A percentile compares a stretch with the other conserved stretches of the same genome.
Conservation (phyloP, 2,329 filamentous ascomycete species). For the Penicillium decumbens region DNA sequence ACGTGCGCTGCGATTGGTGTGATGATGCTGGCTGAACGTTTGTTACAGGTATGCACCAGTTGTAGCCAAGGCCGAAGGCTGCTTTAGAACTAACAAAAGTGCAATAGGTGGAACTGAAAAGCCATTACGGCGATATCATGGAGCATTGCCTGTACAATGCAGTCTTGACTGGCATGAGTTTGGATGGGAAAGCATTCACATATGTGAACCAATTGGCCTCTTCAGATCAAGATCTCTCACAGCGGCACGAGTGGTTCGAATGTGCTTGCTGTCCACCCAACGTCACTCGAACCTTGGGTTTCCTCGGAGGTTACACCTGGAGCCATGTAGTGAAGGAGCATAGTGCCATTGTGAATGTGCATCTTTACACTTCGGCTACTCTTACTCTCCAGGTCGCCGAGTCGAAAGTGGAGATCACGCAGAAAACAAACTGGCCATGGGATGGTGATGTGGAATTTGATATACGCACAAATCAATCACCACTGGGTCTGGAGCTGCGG, state of each 20-base stretch:
- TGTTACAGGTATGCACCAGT: conserved; percentile 45
- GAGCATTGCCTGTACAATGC: conserved; percentile 59
- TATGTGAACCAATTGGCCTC: conserved; percentile 60
- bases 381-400: conserved; percentile 28
- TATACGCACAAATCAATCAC: conserved; percentile 28
- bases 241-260: conserved; percentile 55
- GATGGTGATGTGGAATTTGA: conserved; percentile 49
- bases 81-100: not conserved
- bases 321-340: conserved; percentile 30
- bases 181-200: conserved; percentile 55
- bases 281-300: conserved; percentile 53
- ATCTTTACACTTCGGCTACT: conserved; percentile 53
- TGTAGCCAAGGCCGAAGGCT: not conserved
- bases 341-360: conserved; percentile 47
- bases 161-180: conserved; percentile 55
- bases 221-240: conserved; percentile 48
- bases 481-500: conserved; percentile 40
- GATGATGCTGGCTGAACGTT: conserved; percentile 57
- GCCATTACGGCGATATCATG: conserved; percentile 55
- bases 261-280: conserved; percentile 60
- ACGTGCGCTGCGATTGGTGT: conserved; percentile 59
- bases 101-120: conserved; percentile 46
- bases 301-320: conserved; percentile 56
- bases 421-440: conserved; percentile 57
- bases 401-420: conserved; percentile 42